These are phyloP conservation scores for Gossypium raimondii DNA, from an alignment of 345 rosid species.

Conservation along the genomic window DNA sequence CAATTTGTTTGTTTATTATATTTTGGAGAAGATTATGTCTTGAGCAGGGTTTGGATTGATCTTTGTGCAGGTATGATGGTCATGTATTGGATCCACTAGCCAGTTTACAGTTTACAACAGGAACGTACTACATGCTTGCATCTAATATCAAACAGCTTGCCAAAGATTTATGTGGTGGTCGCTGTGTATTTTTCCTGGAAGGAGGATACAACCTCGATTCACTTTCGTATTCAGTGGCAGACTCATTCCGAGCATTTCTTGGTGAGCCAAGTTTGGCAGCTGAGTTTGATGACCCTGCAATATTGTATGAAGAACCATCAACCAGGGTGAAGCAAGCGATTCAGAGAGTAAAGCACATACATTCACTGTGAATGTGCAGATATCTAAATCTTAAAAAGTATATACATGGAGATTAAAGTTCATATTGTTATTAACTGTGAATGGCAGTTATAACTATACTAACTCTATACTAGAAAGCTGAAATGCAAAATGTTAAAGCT, in stretches of 20 bases:
- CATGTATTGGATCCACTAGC: slow-evolving; percentile 92
- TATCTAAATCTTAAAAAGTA: neutral
- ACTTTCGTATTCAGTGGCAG: slow-evolving; percentile 79
- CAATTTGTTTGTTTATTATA: neutral
- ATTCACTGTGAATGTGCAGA: slow-evolving; percentile 45
- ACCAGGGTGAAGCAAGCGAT: slow-evolving; percentile 67
- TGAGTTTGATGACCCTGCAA: slow-evolving; percentile 72
- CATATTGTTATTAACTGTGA: no score
- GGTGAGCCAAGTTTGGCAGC: slow-evolving; percentile 74
- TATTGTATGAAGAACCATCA: slow-evolving; percentile 80
- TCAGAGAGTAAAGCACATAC: slow-evolving; percentile 61
- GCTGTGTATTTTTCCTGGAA: slow-evolving; percentile 86
- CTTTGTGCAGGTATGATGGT: slow-evolving; percentile 62
- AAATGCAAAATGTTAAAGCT: neutral
- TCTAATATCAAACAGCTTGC: slow-evolving; percentile 76
- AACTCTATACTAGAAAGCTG: neutral
- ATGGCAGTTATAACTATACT: no score
- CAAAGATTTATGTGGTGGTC: slow-evolving; percentile 73
- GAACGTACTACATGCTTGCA: slow-evolving; percentile 71
- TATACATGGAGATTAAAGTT: neutral
- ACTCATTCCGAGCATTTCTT: slow-evolving; percentile 76
- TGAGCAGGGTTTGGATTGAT: neutral
- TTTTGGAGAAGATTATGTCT: neutral
- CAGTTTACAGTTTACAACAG: slow-evolving; percentile 77
- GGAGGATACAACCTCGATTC: slow-evolving; percentile 94